Conservation (phyloP, 108 stramenopile species). For the Aurantiochytrium sp. region DNA sequence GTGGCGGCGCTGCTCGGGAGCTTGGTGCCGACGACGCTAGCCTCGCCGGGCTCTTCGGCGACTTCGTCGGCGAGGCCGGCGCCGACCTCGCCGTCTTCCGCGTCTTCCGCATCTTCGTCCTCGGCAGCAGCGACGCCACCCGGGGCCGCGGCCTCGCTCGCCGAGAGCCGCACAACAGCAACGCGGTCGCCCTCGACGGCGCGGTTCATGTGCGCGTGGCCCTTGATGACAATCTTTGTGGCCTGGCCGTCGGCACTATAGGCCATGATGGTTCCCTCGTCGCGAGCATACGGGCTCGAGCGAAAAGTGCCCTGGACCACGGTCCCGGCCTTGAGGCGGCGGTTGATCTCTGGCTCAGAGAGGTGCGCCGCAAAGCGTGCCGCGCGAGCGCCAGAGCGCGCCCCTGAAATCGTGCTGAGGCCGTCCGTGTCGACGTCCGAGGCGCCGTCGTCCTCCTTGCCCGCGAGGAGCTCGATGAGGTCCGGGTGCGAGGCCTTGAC, state of each 20-base stretch:
- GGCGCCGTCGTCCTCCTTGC: conserved; percentile 28
- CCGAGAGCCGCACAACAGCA: conserved; percentile 57
- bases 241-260: neutral
- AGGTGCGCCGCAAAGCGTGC: conserved; percentile 37
- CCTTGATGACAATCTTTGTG: conserved; percentile 39
- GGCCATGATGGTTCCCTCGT: conserved; percentile 45
- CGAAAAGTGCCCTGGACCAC: conserved; percentile 45
- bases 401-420: neutral
- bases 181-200: conserved; percentile 94
- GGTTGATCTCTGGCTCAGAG: conserved; percentile 38
- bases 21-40: neutral
- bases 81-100: conserved; percentile 47
- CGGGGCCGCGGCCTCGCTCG: conserved; percentile 33
- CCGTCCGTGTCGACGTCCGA: neutral
- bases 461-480: conserved; percentile 43
- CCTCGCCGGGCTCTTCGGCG: conserved; percentile 41
- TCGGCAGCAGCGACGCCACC: conserved; percentile 26
- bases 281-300: conserved; percentile 27
- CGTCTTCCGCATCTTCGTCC: neutral
- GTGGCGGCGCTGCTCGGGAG: neutral
- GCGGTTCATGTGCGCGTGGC: conserved; percentile 71
- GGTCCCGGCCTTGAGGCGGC: conserved; percentile 40
- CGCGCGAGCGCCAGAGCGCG: neutral
- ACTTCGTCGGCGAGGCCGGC: conserved; percentile 56
- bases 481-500: conserved; percentile 34